Percentiles rank a stretch among this genome's conserved stretches.
These are phyloP conservation scores for Sphagnum contortum DNA, from an alignment of 225 moss, liverwort and hornwort genomes.

Conservation along the genomic window DNA sequence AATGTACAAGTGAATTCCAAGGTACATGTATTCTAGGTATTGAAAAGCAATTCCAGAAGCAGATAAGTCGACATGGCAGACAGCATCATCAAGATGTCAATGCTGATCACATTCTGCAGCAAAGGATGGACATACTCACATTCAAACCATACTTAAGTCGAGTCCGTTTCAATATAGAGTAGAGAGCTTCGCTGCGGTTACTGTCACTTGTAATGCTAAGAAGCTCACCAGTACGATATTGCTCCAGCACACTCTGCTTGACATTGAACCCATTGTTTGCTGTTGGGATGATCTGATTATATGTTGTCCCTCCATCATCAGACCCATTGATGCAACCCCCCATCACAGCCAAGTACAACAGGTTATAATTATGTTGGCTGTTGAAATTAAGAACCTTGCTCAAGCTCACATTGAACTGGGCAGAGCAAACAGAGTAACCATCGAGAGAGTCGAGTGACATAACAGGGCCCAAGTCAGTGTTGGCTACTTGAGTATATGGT, in stretches of 20 bases:
- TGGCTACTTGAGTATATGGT: conserved; percentile 37
- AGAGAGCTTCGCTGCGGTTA: conserved; percentile 57
- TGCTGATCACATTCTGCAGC: no score
- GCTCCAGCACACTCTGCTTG: conserved; percentile 14
- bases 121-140: conserved; percentile 41
- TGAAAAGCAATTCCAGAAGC: no score
- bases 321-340: conserved; percentile 31
- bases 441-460: conserved; percentile 74
- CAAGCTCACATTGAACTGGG: conserved; percentile 43
- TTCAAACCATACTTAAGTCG: conserved; percentile 58
- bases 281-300: conserved; percentile 54
- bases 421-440: conserved; percentile 31
- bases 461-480: conserved; percentile 56
- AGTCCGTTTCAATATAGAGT: conserved; percentile 43
- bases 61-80: no score
- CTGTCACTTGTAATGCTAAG: conserved; percentile 55
- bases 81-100: no score
- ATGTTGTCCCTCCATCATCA: conserved; percentile 16
- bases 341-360: conserved; percentile 65
- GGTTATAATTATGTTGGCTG: conserved; percentile 50
- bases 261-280: conserved; percentile 10
- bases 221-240: conserved; percentile 55
- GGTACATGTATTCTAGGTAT: no score
- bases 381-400: conserved; percentile 40
- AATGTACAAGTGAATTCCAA: no score